Base-by-base conservation (phyloP, 1,139 yeast genomes). In the Barnettozyma hawaiiensis region DNA sequence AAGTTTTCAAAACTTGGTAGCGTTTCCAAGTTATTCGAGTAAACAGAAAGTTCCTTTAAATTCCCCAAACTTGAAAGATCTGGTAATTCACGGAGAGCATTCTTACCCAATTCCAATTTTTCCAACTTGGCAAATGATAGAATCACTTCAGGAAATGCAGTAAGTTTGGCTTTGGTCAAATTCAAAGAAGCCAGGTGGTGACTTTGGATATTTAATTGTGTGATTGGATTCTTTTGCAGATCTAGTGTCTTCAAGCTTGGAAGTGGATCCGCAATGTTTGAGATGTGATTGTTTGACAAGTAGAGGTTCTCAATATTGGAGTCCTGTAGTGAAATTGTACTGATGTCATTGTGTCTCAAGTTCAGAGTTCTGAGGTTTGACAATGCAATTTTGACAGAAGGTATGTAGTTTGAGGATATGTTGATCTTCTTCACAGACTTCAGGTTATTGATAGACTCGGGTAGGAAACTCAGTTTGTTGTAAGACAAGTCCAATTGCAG, bases 41-140 rank as follows among this genome's bases (percentile, higher is more conserved):
- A 81, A 6, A 83, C 71, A 6, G 95, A 85, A 36, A 92, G 66
- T 48, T 77, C 77, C 3, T 78, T 73, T 53, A 92, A 67, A 45
- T 71, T 76, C 22, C 68, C 65, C 53, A 92, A 70, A 4, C 64
- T 58, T 1, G 84, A 80, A 24, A 94, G 71, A 44, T 81, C 83
- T 0, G 98, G 97, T 21, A 92, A 63, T 20, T 78, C 73, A 5
- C 85, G 85, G 56, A 92, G 71, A 59, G 85, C 95, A 58, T 92
- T 92, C 54, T 83, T 81, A 62, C 87, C 95, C 49, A 92, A 65
- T 19, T 80, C 80, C 50, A 92, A 66, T 48, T 78, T 83, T 57
- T 86, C 96, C 42, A 89, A 69, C 48, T 78, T 76, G 0, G 84
- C 76, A 37, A 89, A 70, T 14, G 71, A 66, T 36, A 87, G 70